Evolutionary conservation across 306 rosid genomes (phyloP), one percentile per base, ranked within the genome.

Genomic region (Castanospermum australe): DNA sequence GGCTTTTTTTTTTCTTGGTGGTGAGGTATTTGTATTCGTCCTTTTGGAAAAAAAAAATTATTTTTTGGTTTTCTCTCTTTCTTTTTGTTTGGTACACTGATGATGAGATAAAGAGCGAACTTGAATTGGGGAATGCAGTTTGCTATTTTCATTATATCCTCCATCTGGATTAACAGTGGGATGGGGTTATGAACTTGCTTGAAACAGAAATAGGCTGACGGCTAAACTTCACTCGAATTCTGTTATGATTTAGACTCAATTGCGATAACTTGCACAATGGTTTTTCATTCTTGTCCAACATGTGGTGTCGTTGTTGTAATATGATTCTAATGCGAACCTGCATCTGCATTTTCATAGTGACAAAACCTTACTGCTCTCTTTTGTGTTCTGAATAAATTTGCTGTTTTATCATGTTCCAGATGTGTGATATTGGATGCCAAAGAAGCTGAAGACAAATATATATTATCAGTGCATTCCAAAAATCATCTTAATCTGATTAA

Each of bases 371-470:
- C 17, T n/a, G 1, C 21, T 51, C 17, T 68, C 1, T 51, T n/a
- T 9, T 12, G 11, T 71, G n/a, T 28, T 73, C 67, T 71, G 41
- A 28, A 18, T 67, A 6, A 3, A 56, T 63, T 45, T 56, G 39
- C 24, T 63, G 79, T 71, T 52, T 52, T 61, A 5, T 56, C 50
- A 42, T 81, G n/a, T 83, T 52, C 39, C 87, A 95, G 99, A 80
- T 95, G 99, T 78, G 90, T 93, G 78, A 81, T 90, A 56, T 85
- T 91, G 91, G 83, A 85, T 9, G 98, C 91, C 39, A 91, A 89
- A 81, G 92, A 87, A 79, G 98, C 92, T 4, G 93, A 95, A 64
- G 96, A 89, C 45, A 81, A 82, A 18, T 57, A 88, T 64, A n/a
- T 95, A 45, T 35, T 72, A 57, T 72, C 87, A 15, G 92, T 91